Conservation (phyloP, 352 stramenopile species). For the Blastocystis hominis region DNA sequence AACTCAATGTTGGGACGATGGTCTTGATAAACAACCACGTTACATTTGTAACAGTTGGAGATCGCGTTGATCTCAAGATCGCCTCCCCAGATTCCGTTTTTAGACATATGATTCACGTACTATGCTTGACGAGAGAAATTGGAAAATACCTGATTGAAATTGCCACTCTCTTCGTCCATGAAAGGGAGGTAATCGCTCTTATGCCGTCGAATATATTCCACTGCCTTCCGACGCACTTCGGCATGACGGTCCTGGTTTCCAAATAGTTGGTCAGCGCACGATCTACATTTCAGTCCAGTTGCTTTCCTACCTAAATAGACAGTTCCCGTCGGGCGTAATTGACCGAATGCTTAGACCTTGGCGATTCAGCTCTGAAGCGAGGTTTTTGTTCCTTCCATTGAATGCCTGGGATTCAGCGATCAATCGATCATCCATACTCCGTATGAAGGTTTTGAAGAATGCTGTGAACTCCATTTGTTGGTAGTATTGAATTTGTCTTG, state of each 20-base stretch:
- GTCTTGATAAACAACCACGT: constrained; percentile 24
- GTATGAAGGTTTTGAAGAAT: background rate
- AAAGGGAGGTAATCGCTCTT: background rate
- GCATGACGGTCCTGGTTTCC: background rate
- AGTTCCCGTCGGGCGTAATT: constrained; percentile 7
- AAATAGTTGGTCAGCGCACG: constrained; percentile 17
- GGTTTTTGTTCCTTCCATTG: background rate
- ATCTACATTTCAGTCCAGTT: background rate
- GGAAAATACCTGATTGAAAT: background rate
- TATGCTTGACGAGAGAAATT: background rate
- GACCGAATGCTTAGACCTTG: background rate
- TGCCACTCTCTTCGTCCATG: background rate
- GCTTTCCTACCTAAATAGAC: background rate
- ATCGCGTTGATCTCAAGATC: constrained; percentile 47
- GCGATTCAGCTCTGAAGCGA: too few species aligned
- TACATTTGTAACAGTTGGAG: constrained; percentile 45
- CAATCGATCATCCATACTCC: background rate
- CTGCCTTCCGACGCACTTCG: background rate
- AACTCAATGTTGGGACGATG: constrained; percentile 60
- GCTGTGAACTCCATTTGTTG: background rate
- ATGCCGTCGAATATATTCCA: background rate
- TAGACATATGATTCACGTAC: background rate
- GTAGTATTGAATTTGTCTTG: background rate
- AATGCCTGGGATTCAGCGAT: background rate
- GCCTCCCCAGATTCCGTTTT: constrained; percentile 7